phyloP scores from a whole-genome alignment of 495 filamentous ascomycete genomes.

The Thermothielavioides terrestris region DNA sequence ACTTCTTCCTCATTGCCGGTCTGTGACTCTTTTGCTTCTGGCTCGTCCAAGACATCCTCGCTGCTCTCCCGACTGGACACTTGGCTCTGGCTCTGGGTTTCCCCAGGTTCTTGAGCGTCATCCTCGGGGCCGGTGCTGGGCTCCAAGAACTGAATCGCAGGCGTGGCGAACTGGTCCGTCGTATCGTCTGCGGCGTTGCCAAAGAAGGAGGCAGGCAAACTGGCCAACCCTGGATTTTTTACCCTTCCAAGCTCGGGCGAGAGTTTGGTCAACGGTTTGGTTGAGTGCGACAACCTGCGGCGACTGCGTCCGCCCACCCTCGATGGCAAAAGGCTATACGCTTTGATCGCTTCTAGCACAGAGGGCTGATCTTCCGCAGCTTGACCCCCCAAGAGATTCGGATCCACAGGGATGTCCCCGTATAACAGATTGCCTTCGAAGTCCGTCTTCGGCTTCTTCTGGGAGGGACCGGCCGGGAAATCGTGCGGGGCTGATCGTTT shows the following conservation, averaged over 20 bases:
- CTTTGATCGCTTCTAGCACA: slow-evolving; percentile 24
- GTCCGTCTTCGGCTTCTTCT: slow-evolving; percentile 12
- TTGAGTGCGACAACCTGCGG: slow-evolving; percentile 1
- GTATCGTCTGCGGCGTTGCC: not conserved
- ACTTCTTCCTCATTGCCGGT: not conserved
- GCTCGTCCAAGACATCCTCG: not conserved
- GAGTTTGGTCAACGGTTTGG: slow-evolving; percentile 15
- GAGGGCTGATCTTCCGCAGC: slow-evolving; percentile 17
- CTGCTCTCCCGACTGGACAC: not conserved
- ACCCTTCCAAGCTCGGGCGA: slow-evolving; percentile 16
- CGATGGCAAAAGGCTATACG: slow-evolving; percentile 22
- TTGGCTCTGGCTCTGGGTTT: not conserved
- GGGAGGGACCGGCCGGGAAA: not conserved
- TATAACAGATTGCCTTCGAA: not conserved
- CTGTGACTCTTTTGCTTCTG: not conserved
- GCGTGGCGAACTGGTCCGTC: not conserved
- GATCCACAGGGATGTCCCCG: slow-evolving; percentile 12
- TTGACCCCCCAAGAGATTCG: slow-evolving; percentile 1
- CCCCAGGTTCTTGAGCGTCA: not conserved
- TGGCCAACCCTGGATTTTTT: slow-evolving; percentile 25
- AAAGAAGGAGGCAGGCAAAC: slow-evolving; percentile 22
- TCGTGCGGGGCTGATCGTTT: slow-evolving; percentile 15
- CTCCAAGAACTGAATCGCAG: slow-evolving; percentile 13
- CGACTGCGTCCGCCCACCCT: slow-evolving; percentile 10
- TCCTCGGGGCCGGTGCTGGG: slow-evolving; percentile 23